These are phyloP conservation scores for Aspergillus calidoustus DNA, from an alignment of 2,329 filamentous ascomycete species.

Conservation along the genomic window DNA sequence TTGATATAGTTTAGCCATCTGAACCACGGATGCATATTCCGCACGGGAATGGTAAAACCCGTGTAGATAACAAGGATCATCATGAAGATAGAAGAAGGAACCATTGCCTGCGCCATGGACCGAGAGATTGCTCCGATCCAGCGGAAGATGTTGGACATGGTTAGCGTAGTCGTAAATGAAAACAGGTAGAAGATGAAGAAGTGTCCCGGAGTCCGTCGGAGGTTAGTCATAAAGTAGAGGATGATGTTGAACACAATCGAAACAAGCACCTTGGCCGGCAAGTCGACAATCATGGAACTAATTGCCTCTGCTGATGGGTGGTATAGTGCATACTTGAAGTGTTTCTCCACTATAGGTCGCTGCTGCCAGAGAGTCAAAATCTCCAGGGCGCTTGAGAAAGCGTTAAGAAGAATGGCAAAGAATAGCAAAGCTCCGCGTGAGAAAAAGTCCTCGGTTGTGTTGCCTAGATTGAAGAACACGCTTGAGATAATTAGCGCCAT, in stretches of 20 bases:
- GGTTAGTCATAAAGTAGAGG: conserved; percentile 85
- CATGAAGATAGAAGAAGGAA: conserved; percentile 58
- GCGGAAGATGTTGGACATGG: conserved; percentile 86
- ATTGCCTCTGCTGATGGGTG: conserved; percentile 89
- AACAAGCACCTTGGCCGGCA: conserved; percentile 79
- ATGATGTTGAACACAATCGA: conserved; percentile 75
- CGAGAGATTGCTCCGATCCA: conserved; percentile 76
- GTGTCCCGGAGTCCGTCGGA: conserved; percentile 71
- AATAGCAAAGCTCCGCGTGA: conserved; percentile 77
- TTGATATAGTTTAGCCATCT: conserved; percentile 83
- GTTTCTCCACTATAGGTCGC: conserved; percentile 90
- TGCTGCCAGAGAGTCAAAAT: conserved; percentile 86
- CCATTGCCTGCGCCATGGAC: conserved; percentile 63
- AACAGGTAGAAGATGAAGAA: conserved; percentile 89
- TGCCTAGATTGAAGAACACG: conserved; percentile 76
- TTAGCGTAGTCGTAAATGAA: conserved; percentile 71
- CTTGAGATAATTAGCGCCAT: conserved; percentile 77
- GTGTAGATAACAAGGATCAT: conserved; percentile 53
- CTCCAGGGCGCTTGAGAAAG: conserved; percentile 76
- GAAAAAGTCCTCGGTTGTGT: conserved; percentile 72
- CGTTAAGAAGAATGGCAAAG: conserved; percentile 84
- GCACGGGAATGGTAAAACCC: conserved; percentile 50
- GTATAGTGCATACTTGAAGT: conserved; percentile 82
- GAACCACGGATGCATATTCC: conserved; percentile 79
- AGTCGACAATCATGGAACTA: conserved; percentile 80